Conservation (phyloP, 164 flowering plant genomes). For the Warburgia ugandensis region DNA sequence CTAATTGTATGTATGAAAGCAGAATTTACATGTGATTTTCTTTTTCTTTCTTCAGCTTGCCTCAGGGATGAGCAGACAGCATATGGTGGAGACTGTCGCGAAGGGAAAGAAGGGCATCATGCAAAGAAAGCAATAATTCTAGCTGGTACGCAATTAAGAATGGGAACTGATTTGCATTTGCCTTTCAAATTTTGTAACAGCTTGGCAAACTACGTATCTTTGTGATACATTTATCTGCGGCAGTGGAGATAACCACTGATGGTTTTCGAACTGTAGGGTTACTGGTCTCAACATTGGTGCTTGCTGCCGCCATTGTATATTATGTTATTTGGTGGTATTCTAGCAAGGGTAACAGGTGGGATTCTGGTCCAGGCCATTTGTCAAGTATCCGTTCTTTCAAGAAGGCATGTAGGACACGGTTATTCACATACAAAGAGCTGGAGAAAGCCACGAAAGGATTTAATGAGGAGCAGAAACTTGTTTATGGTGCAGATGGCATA, state of each 20-base stretch:
- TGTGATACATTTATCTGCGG: no score
- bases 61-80: conserved; percentile 40
- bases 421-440: conserved; percentile 54
- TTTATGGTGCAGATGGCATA: conserved; percentile 28
- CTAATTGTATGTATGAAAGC: neutral
- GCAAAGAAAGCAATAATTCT: conserved; percentile 29
- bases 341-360: conserved; percentile 18
- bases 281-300: conserved; percentile 31
- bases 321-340: conserved; percentile 32
- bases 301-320: conserved; percentile 30
- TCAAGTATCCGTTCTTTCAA: conserved; percentile 26
- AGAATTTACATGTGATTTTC: neutral
- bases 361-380: conserved; percentile 20
- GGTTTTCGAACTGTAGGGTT: no score
- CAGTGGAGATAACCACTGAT: no score
- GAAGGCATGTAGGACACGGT: conserved; percentile 38
- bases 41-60: conserved; percentile 43
- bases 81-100: conserved; percentile 40
- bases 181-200: no score
- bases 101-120: conserved; percentile 18
- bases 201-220: no score
- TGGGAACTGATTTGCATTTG: no score
- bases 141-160: conserved; percentile 55
- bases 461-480: conserved; percentile 39
- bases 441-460: conserved; percentile 69